Evolutionary conservation across 176 grass and related monocot genomes (phyloP).

Genomic region (Echinochloa phyllopogon): DNA sequence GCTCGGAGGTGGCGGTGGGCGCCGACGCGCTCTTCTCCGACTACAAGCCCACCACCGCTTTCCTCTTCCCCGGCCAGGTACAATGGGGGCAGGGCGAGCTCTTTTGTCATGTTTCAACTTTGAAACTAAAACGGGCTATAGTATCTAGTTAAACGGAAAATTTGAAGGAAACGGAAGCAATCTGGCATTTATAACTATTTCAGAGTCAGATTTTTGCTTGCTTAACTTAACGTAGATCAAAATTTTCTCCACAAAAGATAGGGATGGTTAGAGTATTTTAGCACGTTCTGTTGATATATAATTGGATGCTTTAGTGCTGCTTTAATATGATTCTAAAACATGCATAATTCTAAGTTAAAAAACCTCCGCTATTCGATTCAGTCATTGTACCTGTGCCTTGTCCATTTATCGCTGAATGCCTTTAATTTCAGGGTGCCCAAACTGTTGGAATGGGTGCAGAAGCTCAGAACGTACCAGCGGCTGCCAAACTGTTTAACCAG

Average conservation of each 20-base stretch:
- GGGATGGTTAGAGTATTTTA: not conserved
- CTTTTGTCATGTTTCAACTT: conserved; percentile 28
- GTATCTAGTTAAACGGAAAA: not conserved
- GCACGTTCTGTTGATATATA: not conserved
- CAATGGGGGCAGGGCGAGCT: not conserved
- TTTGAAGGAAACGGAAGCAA: not conserved
- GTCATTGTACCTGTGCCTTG: not conserved
- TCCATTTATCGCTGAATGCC: not conserved
- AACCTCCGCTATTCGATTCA: not conserved
- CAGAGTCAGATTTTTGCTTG: not conserved
- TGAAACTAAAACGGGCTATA: not conserved
- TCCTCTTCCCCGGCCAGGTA: conserved; percentile 97
- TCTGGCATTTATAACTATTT: not conserved
- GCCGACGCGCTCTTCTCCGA: conserved; percentile 76
- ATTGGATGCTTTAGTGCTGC: not conserved
- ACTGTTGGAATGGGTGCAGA: conserved; percentile 90
- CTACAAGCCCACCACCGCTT: conserved; percentile 82
- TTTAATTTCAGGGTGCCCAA: conserved; percentile 78
- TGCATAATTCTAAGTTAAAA: not conserved
- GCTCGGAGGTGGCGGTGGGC: conserved; percentile 52
- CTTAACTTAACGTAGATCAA: conserved; percentile 26
- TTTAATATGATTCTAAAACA: not conserved
- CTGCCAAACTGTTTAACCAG: conserved; percentile 77
- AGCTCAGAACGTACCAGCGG: conserved; percentile 70
- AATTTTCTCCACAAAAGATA: not conserved